phyloP scores from a whole-genome alignment of 495 filamentous ascomycete genomes.

The Neurospora tetrasperma region DNA sequence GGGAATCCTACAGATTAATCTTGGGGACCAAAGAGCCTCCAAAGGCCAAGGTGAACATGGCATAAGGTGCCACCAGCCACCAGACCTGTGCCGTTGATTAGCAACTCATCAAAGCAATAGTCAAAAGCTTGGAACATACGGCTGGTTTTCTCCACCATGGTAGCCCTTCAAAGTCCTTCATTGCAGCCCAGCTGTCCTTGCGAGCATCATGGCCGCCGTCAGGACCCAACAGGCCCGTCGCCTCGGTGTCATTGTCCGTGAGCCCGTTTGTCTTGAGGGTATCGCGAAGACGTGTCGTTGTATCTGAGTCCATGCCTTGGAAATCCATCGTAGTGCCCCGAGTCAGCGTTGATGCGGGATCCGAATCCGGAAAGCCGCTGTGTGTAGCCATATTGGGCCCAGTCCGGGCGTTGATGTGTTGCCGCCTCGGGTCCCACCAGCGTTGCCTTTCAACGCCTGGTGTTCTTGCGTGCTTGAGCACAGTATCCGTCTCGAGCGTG shows the following conservation, averaged over 20 bases:
- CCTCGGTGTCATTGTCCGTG: constrained; percentile 25
- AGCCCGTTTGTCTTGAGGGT: constrained; percentile 8
- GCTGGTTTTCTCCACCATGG: constrained; percentile 67
- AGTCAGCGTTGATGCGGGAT: neutral
- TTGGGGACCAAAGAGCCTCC: constrained; percentile 73
- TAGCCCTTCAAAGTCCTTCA: constrained; percentile 50
- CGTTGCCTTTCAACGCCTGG: neutral
- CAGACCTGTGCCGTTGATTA: constrained; percentile 46
- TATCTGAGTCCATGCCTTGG: neutral
- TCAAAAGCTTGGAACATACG: constrained; percentile 32
- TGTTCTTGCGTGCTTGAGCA: neutral
- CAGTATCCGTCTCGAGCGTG: neutral
- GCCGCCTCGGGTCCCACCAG: neutral
- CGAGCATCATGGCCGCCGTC: constrained; percentile 3
- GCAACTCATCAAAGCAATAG: neutral
- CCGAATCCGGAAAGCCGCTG: constrained; percentile 1
- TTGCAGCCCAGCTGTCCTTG: constrained; percentile 28
- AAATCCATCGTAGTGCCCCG: neutral
- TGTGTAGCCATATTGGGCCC: neutral
- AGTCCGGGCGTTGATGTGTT: neutral
- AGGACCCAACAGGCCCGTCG: constrained; percentile 29
- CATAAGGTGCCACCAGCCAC: constrained; percentile 73
- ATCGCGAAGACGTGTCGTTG: neutral
- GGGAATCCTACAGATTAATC: constrained; percentile 49
- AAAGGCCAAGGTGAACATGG: constrained; percentile 70